Evolutionary conservation across 148 eudicot genomes (phyloP), one percentile per base, ranked within the genome.

Genomic region (Nyssa sinensis): DNA sequence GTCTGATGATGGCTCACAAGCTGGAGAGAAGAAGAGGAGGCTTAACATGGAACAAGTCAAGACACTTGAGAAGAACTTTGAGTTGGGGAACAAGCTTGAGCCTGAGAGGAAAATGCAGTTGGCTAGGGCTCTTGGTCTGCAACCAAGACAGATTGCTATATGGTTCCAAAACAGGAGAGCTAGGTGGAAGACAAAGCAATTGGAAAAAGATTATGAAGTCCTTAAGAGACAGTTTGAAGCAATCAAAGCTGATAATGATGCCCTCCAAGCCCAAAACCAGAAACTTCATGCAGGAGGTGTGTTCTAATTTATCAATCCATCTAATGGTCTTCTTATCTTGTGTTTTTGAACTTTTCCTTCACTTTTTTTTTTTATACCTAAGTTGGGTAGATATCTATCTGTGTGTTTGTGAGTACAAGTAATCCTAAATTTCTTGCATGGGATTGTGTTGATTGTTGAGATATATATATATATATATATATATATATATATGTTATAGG

Each of bases 91-190:
- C 77, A 95, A 93, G 82, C 97, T 95, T 57, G 99, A 95, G 72
- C 99, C 99, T 44, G 98, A 95, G 53, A 84, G 98, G 69, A 95
- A 95, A 87, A 83, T 95, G 86, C 97, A 95, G 85, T 74, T 95
- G 70, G 97, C 98, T 67, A 86, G 90, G 53, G 94, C 94, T 32
- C 97, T 95, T 74, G 97, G 97, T 1, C 85, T 95, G 1, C 97
- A 95, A 71, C 99, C 99, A 0, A 91, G 98, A 51, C 99, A 95
- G 64, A 81, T 95, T 63, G 99, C 99, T 1, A 95, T 95, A 33
- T 95, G 99, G 99, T 95, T 95, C 55, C 99, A 95, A 69, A 95
- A 95, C 37, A 81, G 99, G 44, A 85, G 99, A 75, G 99, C 99
- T 1, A 82, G 99, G 39, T 95, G 99, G 94, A 95, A 95, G 70